These are phyloP conservation scores for Penicillium sp. DNA, from an alignment of 2,329 filamentous ascomycete species.

Conservation along the genomic window DNA sequence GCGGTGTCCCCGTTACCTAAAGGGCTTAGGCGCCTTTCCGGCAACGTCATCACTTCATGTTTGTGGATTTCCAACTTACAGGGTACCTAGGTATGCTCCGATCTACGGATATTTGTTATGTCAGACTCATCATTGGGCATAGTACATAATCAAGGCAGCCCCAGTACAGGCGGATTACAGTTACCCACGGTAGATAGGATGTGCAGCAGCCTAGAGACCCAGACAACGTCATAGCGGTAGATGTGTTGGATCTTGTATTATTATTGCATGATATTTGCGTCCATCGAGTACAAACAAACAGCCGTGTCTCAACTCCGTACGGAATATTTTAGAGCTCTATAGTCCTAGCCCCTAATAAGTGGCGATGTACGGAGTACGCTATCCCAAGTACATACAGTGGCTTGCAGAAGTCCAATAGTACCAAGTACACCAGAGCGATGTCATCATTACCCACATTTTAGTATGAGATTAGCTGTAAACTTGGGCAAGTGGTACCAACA, in stretches of 20 bases:
- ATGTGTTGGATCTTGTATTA: neutral
- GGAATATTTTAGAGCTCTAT: neutral
- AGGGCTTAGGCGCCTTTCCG: neutral
- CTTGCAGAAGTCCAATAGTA: neutral
- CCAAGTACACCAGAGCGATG: slow-evolving; percentile 4
- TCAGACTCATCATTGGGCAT: neutral
- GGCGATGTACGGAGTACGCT: neutral
- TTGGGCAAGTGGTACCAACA: neutral
- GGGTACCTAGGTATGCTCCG: neutral
- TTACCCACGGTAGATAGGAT: neutral
- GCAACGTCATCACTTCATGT: slow-evolving; percentile 8
- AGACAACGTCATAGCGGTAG: neutral
- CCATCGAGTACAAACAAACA: neutral
- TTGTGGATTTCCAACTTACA: neutral
- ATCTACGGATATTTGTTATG: neutral
- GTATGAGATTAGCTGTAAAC: neutral
- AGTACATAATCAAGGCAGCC: neutral
- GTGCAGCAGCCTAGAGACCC: neutral
- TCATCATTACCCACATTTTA: slow-evolving; percentile 13
- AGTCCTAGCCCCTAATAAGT: neutral
- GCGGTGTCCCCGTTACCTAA: slow-evolving; percentile 13
- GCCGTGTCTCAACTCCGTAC: neutral
- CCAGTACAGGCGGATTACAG: neutral
- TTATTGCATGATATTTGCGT: neutral
- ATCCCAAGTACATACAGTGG: neutral